Evolutionary conservation across 805 yeast species (phyloP).

Genomic region (Sporopachydermia quercuum): DNA sequence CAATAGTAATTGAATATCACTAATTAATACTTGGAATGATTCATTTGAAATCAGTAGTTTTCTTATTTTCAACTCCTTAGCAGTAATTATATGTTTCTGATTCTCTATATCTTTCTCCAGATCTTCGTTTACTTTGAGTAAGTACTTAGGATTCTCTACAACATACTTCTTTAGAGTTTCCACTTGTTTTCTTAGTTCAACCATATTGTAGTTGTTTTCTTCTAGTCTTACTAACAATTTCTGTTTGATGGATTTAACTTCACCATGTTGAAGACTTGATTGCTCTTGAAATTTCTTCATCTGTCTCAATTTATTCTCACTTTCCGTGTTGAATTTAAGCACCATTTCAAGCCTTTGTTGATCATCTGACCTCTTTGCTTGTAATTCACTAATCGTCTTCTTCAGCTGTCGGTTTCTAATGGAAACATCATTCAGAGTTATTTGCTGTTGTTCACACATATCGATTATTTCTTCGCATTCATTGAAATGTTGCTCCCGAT

Average conservation of each 20-base stretch:
- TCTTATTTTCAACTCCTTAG: conserved; percentile 32
- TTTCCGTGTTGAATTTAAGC: conserved; percentile 33
- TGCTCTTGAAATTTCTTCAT: conserved; percentile 48
- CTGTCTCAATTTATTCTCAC: conserved; percentile 47
- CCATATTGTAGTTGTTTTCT: conserved; percentile 38
- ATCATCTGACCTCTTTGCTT: conserved; percentile 16
- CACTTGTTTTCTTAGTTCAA: conserved; percentile 41
- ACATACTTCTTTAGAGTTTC: conserved; percentile 47
- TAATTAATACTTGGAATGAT: conserved; percentile 38
- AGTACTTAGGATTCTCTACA: conserved; percentile 41
- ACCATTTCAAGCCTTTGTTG: conserved; percentile 20
- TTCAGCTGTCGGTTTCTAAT: conserved; percentile 24
- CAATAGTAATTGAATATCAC: conserved; percentile 27
- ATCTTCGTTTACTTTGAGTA: conserved; percentile 37
- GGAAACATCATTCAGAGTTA: conserved; percentile 16
- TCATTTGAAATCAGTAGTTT: conserved; percentile 41
- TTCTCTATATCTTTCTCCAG: conserved; percentile 29
- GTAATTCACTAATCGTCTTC: conserved; percentile 22
- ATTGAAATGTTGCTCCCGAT: conserved; percentile 59
- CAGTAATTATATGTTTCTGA: conserved; percentile 24
- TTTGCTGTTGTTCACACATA: conserved; percentile 34
- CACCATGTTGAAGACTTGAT: neutral
- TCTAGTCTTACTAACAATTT: conserved; percentile 43
- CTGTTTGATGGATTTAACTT: conserved; percentile 23
- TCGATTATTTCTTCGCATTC: conserved; percentile 53